Base-by-base conservation (phyloP, 345 rosid species). In the Sisymbrium altissimum region DNA sequence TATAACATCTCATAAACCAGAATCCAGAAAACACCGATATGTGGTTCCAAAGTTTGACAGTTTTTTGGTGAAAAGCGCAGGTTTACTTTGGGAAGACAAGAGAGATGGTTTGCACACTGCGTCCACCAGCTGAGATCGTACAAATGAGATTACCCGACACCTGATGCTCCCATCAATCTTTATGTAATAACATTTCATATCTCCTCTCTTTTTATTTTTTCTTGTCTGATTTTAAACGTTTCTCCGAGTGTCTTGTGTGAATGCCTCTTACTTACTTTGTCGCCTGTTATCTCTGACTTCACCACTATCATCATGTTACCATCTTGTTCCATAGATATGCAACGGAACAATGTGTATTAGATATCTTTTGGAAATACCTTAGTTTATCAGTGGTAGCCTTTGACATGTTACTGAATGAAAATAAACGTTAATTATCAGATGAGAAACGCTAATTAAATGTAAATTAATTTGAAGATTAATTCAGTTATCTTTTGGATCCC, bases 61-160 rank as follows among this genome's bases (percentile, higher is more conserved):
- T 43, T 52, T 19, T 63, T 48, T 70, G 66, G 64, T 76, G 71
- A 38, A 49, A 46, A 39, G 2, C 12, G 49, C 96, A 91, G 99
- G 99, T 95, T 61, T 95, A 95, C 81, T 95, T 95, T 76, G 97
- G 99, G 64, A 95, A 95, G 86, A 95, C 99, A 0, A 95, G 86
- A 76, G 99, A 95, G 80, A 92, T 92, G 97, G 97, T 95, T 56
- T 91, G 97, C 86, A 88, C 90, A 35, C 62, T 91, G 66, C 89
- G 97, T 56, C 97, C 97, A 38, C 97, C 97, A 9, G 72, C 93
- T 15, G 97, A 91, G 78, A 80, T 89, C 25, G 79, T 82, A 66
- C 86, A 78, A 38, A 76, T 87, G 89, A 88, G 87, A 83, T 66
- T 94, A 75, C 97, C 97, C 4, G 85, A 78, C 50, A 52, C 85